A percentile compares a stretch with the other conserved stretches of the same genome.
phyloP scores from a whole-genome alignment of 2,329 filamentous ascomycete species.

The Arthrobotrys conoides region DNA sequence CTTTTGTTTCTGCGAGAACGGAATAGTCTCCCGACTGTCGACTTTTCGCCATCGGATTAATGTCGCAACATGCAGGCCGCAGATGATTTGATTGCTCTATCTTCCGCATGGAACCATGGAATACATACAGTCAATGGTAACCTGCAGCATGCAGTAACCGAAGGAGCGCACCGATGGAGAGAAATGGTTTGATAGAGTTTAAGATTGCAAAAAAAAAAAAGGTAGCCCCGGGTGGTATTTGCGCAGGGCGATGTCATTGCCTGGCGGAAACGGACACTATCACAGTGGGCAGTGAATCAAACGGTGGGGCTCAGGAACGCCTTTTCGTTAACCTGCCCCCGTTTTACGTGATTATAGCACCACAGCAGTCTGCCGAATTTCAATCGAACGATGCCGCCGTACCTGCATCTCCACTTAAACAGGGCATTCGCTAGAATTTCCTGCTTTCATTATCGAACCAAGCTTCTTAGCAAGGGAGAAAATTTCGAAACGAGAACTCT shows the following conservation, averaged over 20 bases:
- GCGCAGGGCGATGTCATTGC: conserved; percentile 39
- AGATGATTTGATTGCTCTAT: conserved; percentile 35
- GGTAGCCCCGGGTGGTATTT: conserved; percentile 27
- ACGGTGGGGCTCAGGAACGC: conserved; percentile 36
- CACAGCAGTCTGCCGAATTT: conserved; percentile 18
- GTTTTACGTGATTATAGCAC: conserved; percentile 51
- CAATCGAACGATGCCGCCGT: conserved; percentile 3
- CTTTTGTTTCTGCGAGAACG: conserved; percentile 10
- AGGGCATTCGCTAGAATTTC: conserved; percentile 34
- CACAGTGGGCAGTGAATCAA: neutral
- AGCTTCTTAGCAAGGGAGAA: conserved; percentile 12
- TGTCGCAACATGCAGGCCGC: neutral
- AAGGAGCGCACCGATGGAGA: conserved; percentile 33
- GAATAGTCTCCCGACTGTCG: conserved; percentile 5
- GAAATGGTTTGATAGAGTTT: conserved; percentile 29
- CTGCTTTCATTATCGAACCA: conserved; percentile 15
- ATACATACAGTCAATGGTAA: neutral
- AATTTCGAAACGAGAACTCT: conserved; percentile 18
- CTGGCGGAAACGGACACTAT: conserved; percentile 38
- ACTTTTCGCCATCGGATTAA: neutral
- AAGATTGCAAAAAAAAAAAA: conserved; percentile 29
- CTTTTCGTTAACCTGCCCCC: conserved; percentile 31
- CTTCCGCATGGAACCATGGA: neutral
- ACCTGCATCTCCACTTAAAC: conserved; percentile 26
- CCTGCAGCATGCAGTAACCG: conserved; percentile 19